Base-by-base conservation (phyloP, 1,284 basidiomycete species). In the Ceratorhiza oryzae-sativae region DNA sequence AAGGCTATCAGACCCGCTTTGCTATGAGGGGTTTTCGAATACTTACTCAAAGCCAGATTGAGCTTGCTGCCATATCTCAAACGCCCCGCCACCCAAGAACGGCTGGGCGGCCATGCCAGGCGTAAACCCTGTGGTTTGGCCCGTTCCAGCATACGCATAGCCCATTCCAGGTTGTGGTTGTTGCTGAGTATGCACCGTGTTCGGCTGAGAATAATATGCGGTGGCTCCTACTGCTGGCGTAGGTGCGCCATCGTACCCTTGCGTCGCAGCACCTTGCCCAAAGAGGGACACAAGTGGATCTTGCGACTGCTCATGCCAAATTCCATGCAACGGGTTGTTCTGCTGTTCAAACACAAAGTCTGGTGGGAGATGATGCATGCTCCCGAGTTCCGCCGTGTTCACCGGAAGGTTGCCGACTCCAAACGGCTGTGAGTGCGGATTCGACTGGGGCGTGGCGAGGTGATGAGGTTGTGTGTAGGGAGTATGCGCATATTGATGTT, bases 351-450 rank as follows among this genome's bases (percentile, higher is more conserved):
- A 70, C 12, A 36, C 34, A 36, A 70, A 70, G 45, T 56, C 53
- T 18, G 65, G 65, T 12, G 65, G 65, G 41, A 70, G 65, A 25
- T 70, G 65, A 30, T 70, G 51, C 65, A 70, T 70, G 41, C 65
- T 70, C 20, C 65, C 65, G 2, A 70, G 53, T 23, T 70, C 65
- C 8, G 65, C 53, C 9, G 65, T 70, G 25, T 46, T 46, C 13
- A 70, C 65, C 2, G 65, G 65, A 4, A 70, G 53, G 23, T 70
- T 70, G 10, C 39, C 53, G 15, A 58, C 65, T 13, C 65, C 65
- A 48, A 70, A 70, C 49, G 63, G 77, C 73, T 39, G 82, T 18
- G 42, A 45, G 73, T 36, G 82, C 80, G 30, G 82, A 79, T 27
- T 75, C 71, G 48, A 81, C 77, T 5, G 75, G 72, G 41, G 51